Conservation (phyloP, 1,284 basidiomycete species). For the Anthracocystis setariae region DNA sequence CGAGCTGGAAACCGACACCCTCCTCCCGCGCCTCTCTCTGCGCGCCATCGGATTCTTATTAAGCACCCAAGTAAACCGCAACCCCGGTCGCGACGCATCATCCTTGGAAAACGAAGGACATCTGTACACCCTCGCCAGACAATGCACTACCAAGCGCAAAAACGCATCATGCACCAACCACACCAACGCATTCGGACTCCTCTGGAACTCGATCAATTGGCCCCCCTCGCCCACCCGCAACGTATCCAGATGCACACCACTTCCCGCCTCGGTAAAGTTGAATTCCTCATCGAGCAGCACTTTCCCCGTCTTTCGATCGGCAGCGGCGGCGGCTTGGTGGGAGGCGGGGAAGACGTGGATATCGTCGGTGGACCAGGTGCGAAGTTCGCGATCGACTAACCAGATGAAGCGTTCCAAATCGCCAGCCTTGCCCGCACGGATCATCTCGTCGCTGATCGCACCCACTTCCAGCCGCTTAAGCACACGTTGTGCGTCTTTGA, state of each 20-base stretch:
- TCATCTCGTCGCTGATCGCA: constrained; percentile 17
- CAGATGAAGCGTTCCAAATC: constrained; percentile 51
- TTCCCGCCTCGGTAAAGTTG: no score
- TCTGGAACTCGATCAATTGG: constrained; percentile 50
- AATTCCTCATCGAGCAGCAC: constrained; percentile 22
- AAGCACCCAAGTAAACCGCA: constrained; percentile 58
- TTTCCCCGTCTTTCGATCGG: constrained; percentile 8
- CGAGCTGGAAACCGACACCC: constrained; percentile 22
- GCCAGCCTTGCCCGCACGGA: constrained; percentile 15
- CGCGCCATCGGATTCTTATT: constrained; percentile 53
- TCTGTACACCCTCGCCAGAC: constrained; percentile 49
- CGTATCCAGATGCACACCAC: constrained; percentile 18
- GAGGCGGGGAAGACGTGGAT: constrained; percentile 20
- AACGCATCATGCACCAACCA: constrained; percentile 57
- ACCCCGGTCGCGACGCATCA: constrained; percentile 9
- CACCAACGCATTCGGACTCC: constrained; percentile 54
- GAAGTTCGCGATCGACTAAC: constrained; percentile 44
- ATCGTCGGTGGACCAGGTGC: constrained; percentile 36
- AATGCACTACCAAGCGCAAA: constrained; percentile 57
- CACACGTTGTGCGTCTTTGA: constrained; percentile 53
- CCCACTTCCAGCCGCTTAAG: constrained; percentile 40
- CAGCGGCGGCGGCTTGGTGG: not conserved
- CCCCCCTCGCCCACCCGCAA: not conserved
- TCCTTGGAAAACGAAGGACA: constrained; percentile 60
- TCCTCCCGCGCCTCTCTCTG: constrained; percentile 20